phyloP scores from a whole-genome alignment of 257 asterid genomes.

The Nyctanthes arbortristis region DNA sequence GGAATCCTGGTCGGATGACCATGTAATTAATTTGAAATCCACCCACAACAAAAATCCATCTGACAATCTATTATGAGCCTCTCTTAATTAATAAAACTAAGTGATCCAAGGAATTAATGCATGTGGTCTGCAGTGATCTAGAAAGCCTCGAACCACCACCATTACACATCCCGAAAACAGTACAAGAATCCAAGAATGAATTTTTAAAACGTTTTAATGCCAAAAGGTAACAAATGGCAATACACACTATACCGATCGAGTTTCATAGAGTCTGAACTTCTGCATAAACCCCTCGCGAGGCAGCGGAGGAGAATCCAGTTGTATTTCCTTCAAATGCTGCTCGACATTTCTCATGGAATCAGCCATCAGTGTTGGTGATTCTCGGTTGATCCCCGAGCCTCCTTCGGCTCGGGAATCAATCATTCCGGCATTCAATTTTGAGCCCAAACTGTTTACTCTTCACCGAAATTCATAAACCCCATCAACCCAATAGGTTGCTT shows the following conservation, averaged over 20 bases:
- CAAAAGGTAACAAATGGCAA: conserved; percentile 1
- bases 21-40: neutral
- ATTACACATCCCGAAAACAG: neutral
- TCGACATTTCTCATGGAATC: conserved; percentile 20
- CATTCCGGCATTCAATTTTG: conserved; percentile 47
- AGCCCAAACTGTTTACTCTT: conserved; percentile 12
- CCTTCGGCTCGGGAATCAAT: conserved; percentile 63
- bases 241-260: conserved; percentile 53
- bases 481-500: conserved; percentile 36
- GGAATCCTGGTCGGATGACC: too few relatives aligned
- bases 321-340: conserved; percentile 25
- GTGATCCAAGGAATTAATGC: neutral
- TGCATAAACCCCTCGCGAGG: conserved; percentile 46
- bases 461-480: conserved; percentile 24
- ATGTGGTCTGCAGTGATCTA: neutral
- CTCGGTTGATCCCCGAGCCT: conserved; percentile 60
- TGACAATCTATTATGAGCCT: neutral
- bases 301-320: conserved; percentile 24
- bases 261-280: conserved; percentile 68
- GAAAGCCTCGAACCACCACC: conserved; percentile 6
- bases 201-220: neutral
- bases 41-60: neutral
- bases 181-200: neutral
- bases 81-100: conserved; percentile 1
- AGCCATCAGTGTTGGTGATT: conserved; percentile 31